Conservation (phyloP, 2,329 filamentous ascomycete genomes). For the Pseudogymnoascus sp. region DNA sequence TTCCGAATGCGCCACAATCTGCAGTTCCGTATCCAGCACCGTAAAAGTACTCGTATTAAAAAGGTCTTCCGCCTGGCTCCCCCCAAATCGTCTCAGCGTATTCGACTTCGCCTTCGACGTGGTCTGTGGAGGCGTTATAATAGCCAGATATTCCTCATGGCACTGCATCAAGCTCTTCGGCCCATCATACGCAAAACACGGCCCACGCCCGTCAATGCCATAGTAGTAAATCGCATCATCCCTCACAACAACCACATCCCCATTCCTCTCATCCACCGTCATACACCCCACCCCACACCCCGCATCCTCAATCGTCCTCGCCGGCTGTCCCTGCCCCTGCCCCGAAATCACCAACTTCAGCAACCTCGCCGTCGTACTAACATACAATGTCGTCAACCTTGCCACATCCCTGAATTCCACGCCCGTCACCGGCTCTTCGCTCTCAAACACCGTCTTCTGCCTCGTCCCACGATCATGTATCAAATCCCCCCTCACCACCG, state of each 20-base stretch:
- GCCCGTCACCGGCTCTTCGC: constrained; percentile 90
- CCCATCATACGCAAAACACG: constrained; percentile 84
- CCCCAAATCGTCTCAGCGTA: constrained; percentile 64
- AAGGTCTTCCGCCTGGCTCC: constrained; percentile 62
- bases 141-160: constrained; percentile 76
- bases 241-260: constrained; percentile 82
- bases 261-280: constrained; percentile 70
- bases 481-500: constrained; percentile 84
- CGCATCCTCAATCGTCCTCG: constrained; percentile 78
- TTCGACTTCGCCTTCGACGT: constrained; percentile 43
- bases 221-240: constrained; percentile 97
- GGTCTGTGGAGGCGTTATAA: constrained; percentile 64
- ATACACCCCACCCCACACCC: constrained; percentile 95
- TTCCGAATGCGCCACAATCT: constrained; percentile 84
- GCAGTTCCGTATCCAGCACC: constrained; percentile 81
- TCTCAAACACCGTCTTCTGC: constrained; percentile 91
- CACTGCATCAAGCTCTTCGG: constrained; percentile 74
- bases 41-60: constrained; percentile 86
- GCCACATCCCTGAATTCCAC: constrained; percentile 62
- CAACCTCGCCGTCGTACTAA: constrained; percentile 83
- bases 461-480: constrained; percentile 92
- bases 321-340: constrained; percentile 79
- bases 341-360: constrained; percentile 80
- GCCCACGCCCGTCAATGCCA: constrained; percentile 71
- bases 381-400: constrained; percentile 69